Evolutionary conservation across 192 early-diverging fungal species (phyloP), one percentile per base, ranked within the genome.

Genomic region (Umbelopsis sp.): DNA sequence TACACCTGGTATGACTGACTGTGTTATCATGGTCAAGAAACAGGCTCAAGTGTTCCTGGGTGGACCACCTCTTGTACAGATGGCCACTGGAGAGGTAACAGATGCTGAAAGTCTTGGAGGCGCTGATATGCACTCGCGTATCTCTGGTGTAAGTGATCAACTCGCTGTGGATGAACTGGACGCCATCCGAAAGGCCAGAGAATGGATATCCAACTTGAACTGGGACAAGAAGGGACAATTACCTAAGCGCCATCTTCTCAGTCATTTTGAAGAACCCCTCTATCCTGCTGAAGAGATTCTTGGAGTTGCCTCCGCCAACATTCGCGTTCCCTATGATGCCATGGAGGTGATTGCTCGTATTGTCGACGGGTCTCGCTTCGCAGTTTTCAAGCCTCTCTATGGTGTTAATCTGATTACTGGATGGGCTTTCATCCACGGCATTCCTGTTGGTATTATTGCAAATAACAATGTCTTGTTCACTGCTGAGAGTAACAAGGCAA

Each of bases 51-150:
- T 90, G 10, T 90, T 89, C 70, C 71, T 90, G 45, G 89, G 89
- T 45, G 89, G 89, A 12, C 89, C 89, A 51, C 89, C 89, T 25
- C 68, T 90, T 47, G 89, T 90, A 59, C 80, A 89, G 71, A 87
- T 88, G 89, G 89, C 89, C 1, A 90, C 87, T 11, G 89, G 89
- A 50, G 89, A 90, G 75, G 77, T 86, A 17, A 82, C 82, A 0
- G 89, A 89, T 74, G 86, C 86, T 2, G 89, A 90, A 68, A 82
- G 82, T 51, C 71, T 90, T 6, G 89, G 89, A 71, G 89, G 89
- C 21, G 89, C 87, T n/a, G 85, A 87, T 54, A 90, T 90, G 89
- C 89, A 90, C 75, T 84, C 83, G 43, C 82, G 89, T 25, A 84
- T 84, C 66, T 88, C 86, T n/a, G 86, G 80, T 54, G 80, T 91